phyloP scores from a whole-genome alignment of 2,329 filamentous ascomycete species.

The Calonectria multiphialidica region DNA sequence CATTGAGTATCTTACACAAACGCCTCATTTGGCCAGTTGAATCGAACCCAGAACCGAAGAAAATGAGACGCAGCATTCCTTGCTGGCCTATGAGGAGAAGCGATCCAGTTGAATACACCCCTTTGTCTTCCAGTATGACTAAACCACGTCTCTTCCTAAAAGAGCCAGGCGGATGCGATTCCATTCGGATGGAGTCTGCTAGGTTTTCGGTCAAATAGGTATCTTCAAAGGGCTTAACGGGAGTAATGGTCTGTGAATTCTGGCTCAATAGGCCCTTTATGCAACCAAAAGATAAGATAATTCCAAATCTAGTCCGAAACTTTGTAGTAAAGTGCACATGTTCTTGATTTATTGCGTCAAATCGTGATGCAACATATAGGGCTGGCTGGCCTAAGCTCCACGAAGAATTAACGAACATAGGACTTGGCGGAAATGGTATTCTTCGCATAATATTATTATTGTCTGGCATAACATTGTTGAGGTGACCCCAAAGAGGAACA shows the following conservation, averaged over 20 bases:
- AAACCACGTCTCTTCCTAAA: neutral
- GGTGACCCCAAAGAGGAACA: neutral
- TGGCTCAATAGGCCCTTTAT: neutral
- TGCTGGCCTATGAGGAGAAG: neutral
- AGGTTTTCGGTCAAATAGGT: neutral
- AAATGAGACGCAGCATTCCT: neutral
- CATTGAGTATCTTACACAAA: neutral
- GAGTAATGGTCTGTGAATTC: rapidly evolving
- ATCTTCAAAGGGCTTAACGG: neutral
- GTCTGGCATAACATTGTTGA: neutral
- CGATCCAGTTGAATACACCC: neutral
- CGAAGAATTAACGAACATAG: neutral
- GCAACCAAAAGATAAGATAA: neutral
- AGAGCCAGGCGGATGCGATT: neutral
- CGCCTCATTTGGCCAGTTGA: neutral
- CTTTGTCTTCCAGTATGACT: neutral
- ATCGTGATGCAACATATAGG: neutral
- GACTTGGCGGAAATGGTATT: neutral
- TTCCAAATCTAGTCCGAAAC: neutral
- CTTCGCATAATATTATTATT: neutral
- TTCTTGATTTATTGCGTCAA: neutral
- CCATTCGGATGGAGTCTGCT: neutral
- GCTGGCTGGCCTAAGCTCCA: neutral
- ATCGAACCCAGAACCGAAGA: neutral
- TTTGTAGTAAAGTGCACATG: neutral